Evolutionary conservation across 2,329 filamentous ascomycete genomes (phyloP).

Genomic region (Eutypa lata): DNA sequence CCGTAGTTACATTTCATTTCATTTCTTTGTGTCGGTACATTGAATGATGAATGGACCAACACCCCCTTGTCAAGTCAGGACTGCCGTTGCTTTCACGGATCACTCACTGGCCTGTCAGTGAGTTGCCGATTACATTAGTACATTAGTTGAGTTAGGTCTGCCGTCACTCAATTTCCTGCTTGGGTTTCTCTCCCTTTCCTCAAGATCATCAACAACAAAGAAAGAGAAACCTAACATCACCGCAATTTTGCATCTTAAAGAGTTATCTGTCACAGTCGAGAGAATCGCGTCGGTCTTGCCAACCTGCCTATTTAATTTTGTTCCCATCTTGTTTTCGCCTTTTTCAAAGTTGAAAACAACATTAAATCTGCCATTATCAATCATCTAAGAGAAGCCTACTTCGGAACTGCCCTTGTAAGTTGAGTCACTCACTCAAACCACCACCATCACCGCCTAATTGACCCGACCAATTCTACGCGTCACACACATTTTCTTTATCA

Average conservation of each 20-base stretch:
- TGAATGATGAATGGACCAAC: no score
- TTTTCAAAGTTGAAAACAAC: slow-evolving; percentile 22
- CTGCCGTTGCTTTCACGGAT: not conserved
- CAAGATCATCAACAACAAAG: slow-evolving; percentile 49
- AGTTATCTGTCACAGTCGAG: slow-evolving; percentile 59
- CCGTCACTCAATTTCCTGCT: slow-evolving; percentile 34
- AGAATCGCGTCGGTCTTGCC: slow-evolving; percentile 55
- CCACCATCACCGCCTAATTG: slow-evolving; percentile 6
- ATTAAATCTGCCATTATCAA: slow-evolving; percentile 21
- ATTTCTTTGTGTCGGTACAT: no score
- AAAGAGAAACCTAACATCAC: slow-evolving; percentile 31
- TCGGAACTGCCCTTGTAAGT: slow-evolving; percentile 26
- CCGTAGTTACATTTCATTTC: no score
- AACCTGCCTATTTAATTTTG: slow-evolving; percentile 31
- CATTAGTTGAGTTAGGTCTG: slow-evolving; percentile 16
- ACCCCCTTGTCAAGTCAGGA: no score
- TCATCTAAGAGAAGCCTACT: slow-evolving; percentile 19
- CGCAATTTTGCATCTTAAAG: slow-evolving; percentile 47
- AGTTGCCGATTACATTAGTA: slow-evolving; percentile 16
- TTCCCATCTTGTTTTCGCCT: slow-evolving; percentile 27
- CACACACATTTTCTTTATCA: slow-evolving; percentile 9
- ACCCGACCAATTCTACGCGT: slow-evolving; percentile 14
- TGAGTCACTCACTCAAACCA: slow-evolving; percentile 31
- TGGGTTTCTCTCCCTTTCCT: slow-evolving; percentile 34
- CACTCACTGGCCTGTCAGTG: slow-evolving; percentile 1